Conservation (phyloP, 2,329 filamentous ascomycete species). For the Trichophyton verrucosum region DNA sequence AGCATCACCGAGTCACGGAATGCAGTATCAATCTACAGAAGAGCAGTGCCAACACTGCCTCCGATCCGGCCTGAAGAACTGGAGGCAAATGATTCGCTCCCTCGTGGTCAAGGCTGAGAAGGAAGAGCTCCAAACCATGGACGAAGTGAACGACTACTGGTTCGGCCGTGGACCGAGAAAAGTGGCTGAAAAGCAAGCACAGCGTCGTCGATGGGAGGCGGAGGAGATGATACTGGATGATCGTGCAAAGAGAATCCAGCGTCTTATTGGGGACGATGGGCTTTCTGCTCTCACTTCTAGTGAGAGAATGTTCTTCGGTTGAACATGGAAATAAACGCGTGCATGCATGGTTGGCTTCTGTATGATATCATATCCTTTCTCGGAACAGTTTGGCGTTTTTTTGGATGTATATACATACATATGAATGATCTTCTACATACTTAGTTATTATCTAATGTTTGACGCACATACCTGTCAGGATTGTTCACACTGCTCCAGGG, state of each 20-base stretch:
- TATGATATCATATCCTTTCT: not conserved
- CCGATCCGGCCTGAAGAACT: slow-evolving; percentile 63
- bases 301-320: not conserved
- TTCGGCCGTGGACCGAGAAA: slow-evolving; percentile 22
- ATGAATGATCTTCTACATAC: not conserved
- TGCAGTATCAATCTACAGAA: slow-evolving; percentile 30
- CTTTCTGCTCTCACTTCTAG: not conserved
- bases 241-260: slow-evolving; percentile 17
- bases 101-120: slow-evolving; percentile 39
- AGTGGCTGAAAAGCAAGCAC: slow-evolving; percentile 19
- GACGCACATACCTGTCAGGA: not conserved
- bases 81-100: slow-evolving; percentile 64
- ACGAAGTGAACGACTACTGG: slow-evolving; percentile 25
- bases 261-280: slow-evolving; percentile 9
- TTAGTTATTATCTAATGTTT: not conserved
- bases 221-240: slow-evolving; percentile 29
- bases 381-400: not conserved
- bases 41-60: slow-evolving; percentile 67
- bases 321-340: not conserved
- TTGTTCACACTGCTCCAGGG: not conserved
- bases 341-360: not conserved
- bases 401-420: not conserved
- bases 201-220: slow-evolving; percentile 30
- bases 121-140: slow-evolving; percentile 25
- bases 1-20: slow-evolving; percentile 6